These are phyloP conservation scores for Alternaria triticina DNA, from an alignment of 2,329 filamentous ascomycete genomes.

Conservation along the genomic window DNA sequence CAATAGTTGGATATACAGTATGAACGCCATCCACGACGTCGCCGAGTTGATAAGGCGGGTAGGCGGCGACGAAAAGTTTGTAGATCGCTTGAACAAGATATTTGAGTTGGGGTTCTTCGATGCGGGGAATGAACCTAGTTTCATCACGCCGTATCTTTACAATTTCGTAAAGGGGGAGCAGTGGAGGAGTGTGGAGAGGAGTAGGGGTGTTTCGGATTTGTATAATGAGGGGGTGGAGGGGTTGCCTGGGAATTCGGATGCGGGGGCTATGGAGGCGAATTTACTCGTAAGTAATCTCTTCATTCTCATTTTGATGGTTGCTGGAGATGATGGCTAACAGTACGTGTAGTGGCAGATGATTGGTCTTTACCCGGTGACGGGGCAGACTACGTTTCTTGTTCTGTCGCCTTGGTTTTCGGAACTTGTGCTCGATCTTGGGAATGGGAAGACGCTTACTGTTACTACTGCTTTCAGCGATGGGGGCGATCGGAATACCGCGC, in stretches of 20 bases:
- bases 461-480: conserved; percentile 54
- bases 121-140: conserved; percentile 71
- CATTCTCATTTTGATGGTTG: background rate
- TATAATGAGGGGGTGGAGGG: conserved; percentile 63
- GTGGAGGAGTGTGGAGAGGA: conserved; percentile 65
- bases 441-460: conserved; percentile 61
- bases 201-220: conserved; percentile 64
- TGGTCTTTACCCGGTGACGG: conserved; percentile 58
- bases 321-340: conserved; percentile 4
- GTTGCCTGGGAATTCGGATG: conserved; percentile 73
- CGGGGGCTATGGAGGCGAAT: conserved; percentile 76
- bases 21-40: conserved; percentile 73
- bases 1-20: conserved; percentile 69
- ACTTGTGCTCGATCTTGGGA: conserved; percentile 65
- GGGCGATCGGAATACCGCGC: conserved; percentile 53
- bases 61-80: conserved; percentile 64
- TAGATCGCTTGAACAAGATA: conserved; percentile 65
- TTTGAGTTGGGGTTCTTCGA: conserved; percentile 67
- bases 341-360: conserved; percentile 40
- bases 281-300: conserved; percentile 39
- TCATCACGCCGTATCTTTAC: conserved; percentile 72
- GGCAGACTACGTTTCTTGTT: conserved; percentile 71
- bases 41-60: conserved; percentile 59
- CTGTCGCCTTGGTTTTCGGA: conserved; percentile 54
- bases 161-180: conserved; percentile 66